phyloP scores from a whole-genome alignment of 306 rosid species.

The Cicer chorassanicum region DNA sequence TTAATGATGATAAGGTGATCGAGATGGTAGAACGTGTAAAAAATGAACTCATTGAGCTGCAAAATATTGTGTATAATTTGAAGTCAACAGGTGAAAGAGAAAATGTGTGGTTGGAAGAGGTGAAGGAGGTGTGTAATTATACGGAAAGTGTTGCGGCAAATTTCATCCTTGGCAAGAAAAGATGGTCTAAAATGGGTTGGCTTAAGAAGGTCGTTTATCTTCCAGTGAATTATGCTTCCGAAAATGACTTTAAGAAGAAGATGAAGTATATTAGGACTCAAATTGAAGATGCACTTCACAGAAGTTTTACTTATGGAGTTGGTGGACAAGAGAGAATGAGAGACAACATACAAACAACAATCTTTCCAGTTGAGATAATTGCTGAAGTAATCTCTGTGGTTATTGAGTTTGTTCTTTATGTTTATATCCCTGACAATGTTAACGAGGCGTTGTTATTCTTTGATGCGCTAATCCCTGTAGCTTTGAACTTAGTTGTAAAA shows the following conservation, averaged over 20 bases:
- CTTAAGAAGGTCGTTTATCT: neutral
- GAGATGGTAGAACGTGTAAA: neutral
- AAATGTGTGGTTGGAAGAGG: conserved; percentile 30
- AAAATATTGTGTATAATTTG: neutral
- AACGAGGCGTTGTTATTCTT: no score
- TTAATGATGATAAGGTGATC: neutral
- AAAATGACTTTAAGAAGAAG: neutral
- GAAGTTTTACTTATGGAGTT: conserved; percentile 20
- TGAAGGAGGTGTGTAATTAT: neutral
- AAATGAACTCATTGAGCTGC: neutral
- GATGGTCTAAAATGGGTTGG: neutral
- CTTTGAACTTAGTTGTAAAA: neutral
- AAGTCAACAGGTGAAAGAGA: conserved; percentile 1
- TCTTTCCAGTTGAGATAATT: neutral
- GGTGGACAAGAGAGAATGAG: neutral
- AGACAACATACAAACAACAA: no score
- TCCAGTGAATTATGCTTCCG: neutral
- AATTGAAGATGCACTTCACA: conserved; percentile 29
- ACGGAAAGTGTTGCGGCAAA: neutral
- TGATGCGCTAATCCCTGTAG: neutral
- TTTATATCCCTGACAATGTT: no score
- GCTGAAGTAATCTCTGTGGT: neutral
- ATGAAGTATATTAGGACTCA: neutral
- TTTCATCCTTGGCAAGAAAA: neutral
- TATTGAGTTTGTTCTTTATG: no score